Conservation (phyloP, 306 rosid species). For the Malus sieversii region DNA sequence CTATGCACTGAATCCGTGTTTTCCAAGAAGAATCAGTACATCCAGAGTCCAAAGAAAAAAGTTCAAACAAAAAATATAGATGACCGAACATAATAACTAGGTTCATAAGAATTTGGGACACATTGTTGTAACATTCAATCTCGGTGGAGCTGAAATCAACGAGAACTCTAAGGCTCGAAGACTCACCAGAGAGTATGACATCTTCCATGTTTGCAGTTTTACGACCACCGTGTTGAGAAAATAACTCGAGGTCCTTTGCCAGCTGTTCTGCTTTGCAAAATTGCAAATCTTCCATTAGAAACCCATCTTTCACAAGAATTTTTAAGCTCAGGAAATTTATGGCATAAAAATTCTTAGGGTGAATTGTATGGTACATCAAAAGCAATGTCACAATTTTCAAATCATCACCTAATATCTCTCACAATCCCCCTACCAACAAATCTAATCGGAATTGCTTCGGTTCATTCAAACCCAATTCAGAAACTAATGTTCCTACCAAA, state of each 20-base stretch:
- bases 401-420: neutral
- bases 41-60: neutral
- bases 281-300: neutral
- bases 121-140: neutral
- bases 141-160: neutral
- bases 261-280: constrained; percentile 48
- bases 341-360: no score
- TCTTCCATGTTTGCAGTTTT: constrained; percentile 81
- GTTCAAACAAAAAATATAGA: neutral
- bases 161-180: neutral
- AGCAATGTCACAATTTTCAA: neutral
- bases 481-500: neutral
- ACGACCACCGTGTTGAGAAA: constrained; percentile 78
- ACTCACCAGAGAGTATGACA: constrained; percentile 76
- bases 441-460: neutral
- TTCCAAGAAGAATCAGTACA: neutral
- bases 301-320: no score
- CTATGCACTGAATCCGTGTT: constrained; percentile 63
- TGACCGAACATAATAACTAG: neutral
- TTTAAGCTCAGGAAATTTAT: no score
- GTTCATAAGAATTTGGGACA: neutral
- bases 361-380: neutral
- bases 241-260: constrained; percentile 80
- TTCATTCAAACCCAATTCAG: neutral
- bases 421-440: neutral